Percentiles rank a stretch among this genome's conserved stretches.
These are phyloP conservation scores for Yarrowia bubula DNA, from an alignment of 805 yeast genomes.

Conservation along the genomic window DNA sequence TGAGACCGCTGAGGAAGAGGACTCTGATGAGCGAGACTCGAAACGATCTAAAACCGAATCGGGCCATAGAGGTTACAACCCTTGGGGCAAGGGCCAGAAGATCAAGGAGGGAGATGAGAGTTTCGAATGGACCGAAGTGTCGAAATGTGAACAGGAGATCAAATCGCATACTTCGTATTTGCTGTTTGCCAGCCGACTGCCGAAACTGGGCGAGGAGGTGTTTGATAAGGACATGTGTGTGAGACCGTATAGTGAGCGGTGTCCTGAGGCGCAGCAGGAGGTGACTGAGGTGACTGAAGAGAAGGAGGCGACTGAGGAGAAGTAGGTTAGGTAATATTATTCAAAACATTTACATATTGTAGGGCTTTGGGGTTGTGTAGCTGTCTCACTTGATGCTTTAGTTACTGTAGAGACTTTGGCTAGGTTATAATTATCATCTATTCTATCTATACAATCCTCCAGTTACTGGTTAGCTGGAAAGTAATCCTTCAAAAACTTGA, in stretches of 20 bases:
- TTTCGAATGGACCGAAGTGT: constrained; percentile 80
- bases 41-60: constrained; percentile 28
- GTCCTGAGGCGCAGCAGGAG: background rate
- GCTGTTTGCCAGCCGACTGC: constrained; percentile 65
- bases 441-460: background rate
- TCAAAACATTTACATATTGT: background rate
- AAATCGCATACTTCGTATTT: constrained; percentile 92
- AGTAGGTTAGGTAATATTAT: constrained; percentile 3
- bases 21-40: constrained; percentile 7
- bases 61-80: constrained; percentile 59
- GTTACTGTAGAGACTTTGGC: too few relatives aligned
- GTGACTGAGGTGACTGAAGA: background rate
- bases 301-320: background rate
- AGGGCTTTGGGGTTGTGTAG: too few relatives aligned
- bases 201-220: constrained; percentile 7
- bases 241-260: constrained; percentile 2
- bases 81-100: constrained; percentile 87
- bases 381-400: too few relatives aligned
- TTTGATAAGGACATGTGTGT: constrained; percentile 21
- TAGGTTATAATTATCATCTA: too few relatives aligned
- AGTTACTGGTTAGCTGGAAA: background rate
- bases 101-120: constrained; percentile 82
- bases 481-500: background rate
- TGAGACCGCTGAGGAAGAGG: constrained; percentile 25
- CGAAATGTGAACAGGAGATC: constrained; percentile 77